These are phyloP conservation scores for Trapa incisa DNA, from an alignment of 345 rosid genomes.

Conservation along the genomic window DNA sequence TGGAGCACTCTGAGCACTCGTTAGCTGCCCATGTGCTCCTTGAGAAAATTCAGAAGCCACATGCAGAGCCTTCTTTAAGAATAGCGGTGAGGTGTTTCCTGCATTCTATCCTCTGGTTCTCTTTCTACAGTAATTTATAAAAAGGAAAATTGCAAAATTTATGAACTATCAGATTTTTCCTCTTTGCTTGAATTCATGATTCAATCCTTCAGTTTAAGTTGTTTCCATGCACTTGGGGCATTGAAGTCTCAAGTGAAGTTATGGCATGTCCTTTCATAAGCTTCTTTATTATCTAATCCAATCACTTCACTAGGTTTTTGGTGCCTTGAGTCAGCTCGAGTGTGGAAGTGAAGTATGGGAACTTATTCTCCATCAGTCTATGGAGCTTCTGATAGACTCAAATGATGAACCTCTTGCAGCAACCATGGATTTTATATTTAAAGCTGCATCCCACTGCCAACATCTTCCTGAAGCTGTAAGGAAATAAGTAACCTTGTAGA, in stretches of 20 bases:
- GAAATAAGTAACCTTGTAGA: background rate
- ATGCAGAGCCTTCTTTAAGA: slow-evolving; percentile 71
- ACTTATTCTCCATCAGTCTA: slow-evolving; percentile 51
- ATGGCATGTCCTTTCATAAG: background rate
- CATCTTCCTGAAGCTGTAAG: slow-evolving; percentile 88
- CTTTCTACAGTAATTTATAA: background rate
- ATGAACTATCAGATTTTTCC: background rate
- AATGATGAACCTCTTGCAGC: slow-evolving; percentile 74
- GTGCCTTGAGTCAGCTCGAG: slow-evolving; percentile 78
- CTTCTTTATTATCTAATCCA: background rate
- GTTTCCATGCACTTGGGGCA: background rate
- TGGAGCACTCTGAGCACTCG: slow-evolving; percentile 91
- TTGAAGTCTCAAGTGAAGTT: background rate
- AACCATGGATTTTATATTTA: slow-evolving; percentile 70
- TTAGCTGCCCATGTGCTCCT: slow-evolving; percentile 83
- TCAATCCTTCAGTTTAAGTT: background rate
- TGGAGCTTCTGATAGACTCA: slow-evolving; percentile 54
- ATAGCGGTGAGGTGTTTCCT: slow-evolving; percentile 56
- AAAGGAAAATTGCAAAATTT: background rate
- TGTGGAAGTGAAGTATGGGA: slow-evolving; percentile 85
- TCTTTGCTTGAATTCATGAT: background rate
- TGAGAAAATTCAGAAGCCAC: slow-evolving; percentile 73
- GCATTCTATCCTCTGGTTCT: slow-evolving; percentile 1
- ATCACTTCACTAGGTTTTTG: slow-evolving; percentile 53
- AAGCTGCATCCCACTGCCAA: slow-evolving; percentile 83